Evolutionary conservation across 352 stramenopile genomes (phyloP), one percentile per base, ranked within the genome.

Genomic region (Globisporangium paroecandrum): DNA sequence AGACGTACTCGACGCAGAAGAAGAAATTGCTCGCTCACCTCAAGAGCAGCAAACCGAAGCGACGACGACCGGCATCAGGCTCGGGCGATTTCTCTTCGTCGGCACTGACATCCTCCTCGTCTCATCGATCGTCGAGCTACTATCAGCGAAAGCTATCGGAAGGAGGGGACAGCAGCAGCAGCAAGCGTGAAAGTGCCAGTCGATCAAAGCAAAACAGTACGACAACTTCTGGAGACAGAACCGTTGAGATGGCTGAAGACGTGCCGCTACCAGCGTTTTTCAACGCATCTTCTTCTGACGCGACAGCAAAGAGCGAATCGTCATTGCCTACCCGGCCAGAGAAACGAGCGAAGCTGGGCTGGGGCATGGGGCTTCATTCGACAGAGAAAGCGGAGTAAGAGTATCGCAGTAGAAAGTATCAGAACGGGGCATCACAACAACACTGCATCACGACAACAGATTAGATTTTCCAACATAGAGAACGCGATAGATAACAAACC

Each of bases 261-360:
- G 81, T 89, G 15, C 81, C 81, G 15, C 66, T 89, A 0, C 81
- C 81, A 1, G 73, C 70, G 12, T 87, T 78, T 55, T 87, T 87
- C 63, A 66, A 64, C 5, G 25, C 46, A 41, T 70, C 66, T 22
- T 66, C 72, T 46, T 77, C 73, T 34, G 63, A 74, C 18, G 24
- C 55, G 15, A 20, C 56, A 12, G 56, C 22, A 13, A 62, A 62
- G n/a, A 20, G 56, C 32, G 54, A 20, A 10, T 15, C 32, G 20
- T 38, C 34, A 18, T 51, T n/a, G 41, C 15, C 25, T 9, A 10
- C 32, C 24, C 55, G 24, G 36, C 25, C 32, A 53, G 24, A 76
- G 64, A 91, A 89, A 60, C 83, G 86, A 8, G 72, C 65, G 12
- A 94, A 90, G 72, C 76, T 94, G 9, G 86, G 72, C n/a, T 94